Evolutionary conservation across 208 protist species (phyloP).

Genomic region (Blechomonas ayalai): DNA sequence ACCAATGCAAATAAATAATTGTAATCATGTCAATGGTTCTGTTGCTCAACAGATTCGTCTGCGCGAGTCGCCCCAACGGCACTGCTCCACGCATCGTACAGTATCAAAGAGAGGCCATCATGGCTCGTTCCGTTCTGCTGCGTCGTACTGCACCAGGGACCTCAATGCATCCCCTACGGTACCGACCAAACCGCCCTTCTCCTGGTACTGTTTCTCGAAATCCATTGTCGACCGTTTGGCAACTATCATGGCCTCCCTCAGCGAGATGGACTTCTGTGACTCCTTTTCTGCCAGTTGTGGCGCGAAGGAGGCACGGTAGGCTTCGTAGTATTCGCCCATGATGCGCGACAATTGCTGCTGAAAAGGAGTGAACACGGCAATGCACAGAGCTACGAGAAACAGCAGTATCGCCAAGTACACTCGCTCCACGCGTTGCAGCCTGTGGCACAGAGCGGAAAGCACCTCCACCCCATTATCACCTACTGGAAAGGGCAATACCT

Average conservation of each 20-base stretch:
- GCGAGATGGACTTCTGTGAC: slow-evolving; percentile 15
- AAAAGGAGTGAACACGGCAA: slow-evolving; percentile 44
- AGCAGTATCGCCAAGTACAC: slow-evolving; percentile 21
- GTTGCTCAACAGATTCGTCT: no score
- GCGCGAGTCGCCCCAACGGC: no score
- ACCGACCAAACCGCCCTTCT: slow-evolving; percentile 22
- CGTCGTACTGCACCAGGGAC: no score
- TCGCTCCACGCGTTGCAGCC: slow-evolving; percentile 18
- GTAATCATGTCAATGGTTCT: no score
- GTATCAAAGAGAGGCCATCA: no score
- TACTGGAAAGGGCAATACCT: slow-evolving; percentile 44
- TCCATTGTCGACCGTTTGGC: slow-evolving; percentile 55
- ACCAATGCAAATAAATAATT: no score
- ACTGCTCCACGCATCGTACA: no score
- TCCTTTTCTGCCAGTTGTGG: slow-evolving; percentile 23
- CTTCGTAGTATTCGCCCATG: slow-evolving; percentile 23
- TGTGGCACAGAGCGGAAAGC: slow-evolving; percentile 26
- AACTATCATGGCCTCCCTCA: slow-evolving; percentile 36
- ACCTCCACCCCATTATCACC: slow-evolving; percentile 28
- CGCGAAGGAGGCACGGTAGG: slow-evolving; percentile 27
- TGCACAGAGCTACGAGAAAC: slow-evolving; percentile 11
- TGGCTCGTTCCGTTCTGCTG: no score
- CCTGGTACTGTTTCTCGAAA: slow-evolving; percentile 42
- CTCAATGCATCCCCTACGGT: slow-evolving; percentile 16
- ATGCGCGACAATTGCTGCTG: slow-evolving; percentile 9